Evolutionary conservation across 1,139 yeast species (phyloP), one percentile per base, ranked within the genome.

Genomic region (Yamadazyma atmosphaerica): DNA sequence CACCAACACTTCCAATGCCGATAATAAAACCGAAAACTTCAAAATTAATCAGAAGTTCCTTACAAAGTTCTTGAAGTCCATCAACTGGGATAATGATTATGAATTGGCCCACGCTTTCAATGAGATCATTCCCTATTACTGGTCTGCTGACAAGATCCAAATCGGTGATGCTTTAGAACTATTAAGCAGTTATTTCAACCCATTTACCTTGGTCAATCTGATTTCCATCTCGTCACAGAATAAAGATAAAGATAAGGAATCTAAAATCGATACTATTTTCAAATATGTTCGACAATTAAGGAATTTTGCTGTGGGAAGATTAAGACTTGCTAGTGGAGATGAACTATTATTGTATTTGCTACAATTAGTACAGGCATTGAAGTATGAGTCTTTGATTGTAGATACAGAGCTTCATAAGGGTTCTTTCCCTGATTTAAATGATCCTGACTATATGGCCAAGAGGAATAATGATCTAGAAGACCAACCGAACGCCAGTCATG

Each of bases 131-230:
- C 76, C 76, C 0, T 56, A 58, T 33, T 68, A 67, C 47, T 72
- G 77, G 77, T 51, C 65, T 11, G 75, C 67, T 2, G 87, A 85
- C 12, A 86, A 84, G 48, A 83, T 88, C 40, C 95, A 88, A 47
- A 83, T 92, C 25, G 96, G 92, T 38, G 98, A 92, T 60, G 96
- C 98, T 0, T 68, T 92, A 40, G 98, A 92, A 56, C 66, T 92
- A 12, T 66, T 92, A 32, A 88, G 97, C 11, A 86, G 87, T 13
- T 78, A 77, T 40, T 90, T 72, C 50, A 68, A 70, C 41, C 77
- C 77, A 0, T 61, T 59, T 34, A 59, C 65, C 0, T 56, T 72
- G 28, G 58, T 59, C 1, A 54, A 62, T 23, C 44, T 45, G 28
- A 19, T 45, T 3, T 6, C 32, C 6, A 18, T 16, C 4, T 39